A percentile compares a stretch with the other conserved stretches of the same genome.
These are phyloP conservation scores for Pelargonium fulgidum DNA, from an alignment of 441 rosid species.

Conservation along the genomic window DNA sequence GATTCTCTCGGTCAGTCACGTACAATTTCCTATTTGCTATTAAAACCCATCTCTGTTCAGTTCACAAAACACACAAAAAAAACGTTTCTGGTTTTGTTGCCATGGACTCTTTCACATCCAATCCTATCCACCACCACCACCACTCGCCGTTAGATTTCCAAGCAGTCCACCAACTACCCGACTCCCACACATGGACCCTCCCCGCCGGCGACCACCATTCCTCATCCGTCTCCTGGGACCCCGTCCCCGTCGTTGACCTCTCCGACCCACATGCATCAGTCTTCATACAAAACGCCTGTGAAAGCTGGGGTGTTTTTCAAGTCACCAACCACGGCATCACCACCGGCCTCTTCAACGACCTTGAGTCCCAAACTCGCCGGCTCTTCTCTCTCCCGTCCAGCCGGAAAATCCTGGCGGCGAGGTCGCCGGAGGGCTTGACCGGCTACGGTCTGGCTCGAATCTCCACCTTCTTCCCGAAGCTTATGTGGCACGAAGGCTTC, in stretches of 20 bases:
- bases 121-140: constrained; percentile 18
- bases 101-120: constrained; percentile 17
- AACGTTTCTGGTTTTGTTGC: no score
- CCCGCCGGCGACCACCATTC: neutral
- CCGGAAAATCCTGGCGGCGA: constrained; percentile 31
- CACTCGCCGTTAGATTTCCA: constrained; percentile 31
- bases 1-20: no score
- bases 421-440: constrained; percentile 26
- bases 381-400: constrained; percentile 33
- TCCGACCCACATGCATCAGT: constrained; percentile 13
- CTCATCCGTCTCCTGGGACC: constrained; percentile 2
- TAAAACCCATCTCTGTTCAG: no score
- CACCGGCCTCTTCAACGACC: constrained; percentile 18
- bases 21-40: no score
- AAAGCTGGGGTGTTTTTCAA: constrained; percentile 36
- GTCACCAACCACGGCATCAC: constrained; percentile 32
- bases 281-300: constrained; percentile 25
- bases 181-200: constrained; percentile 35
- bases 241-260: constrained; percentile 30
- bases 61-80: no score
- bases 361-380: constrained; percentile 23
- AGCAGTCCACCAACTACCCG: constrained; percentile 25
- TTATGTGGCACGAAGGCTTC: constrained; percentile 47
- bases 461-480: constrained; percentile 30
- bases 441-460: constrained; percentile 39